Conservation (phyloP, 2,329 filamentous ascomycete species). For the Hymenoscyphus fraxineus region DNA sequence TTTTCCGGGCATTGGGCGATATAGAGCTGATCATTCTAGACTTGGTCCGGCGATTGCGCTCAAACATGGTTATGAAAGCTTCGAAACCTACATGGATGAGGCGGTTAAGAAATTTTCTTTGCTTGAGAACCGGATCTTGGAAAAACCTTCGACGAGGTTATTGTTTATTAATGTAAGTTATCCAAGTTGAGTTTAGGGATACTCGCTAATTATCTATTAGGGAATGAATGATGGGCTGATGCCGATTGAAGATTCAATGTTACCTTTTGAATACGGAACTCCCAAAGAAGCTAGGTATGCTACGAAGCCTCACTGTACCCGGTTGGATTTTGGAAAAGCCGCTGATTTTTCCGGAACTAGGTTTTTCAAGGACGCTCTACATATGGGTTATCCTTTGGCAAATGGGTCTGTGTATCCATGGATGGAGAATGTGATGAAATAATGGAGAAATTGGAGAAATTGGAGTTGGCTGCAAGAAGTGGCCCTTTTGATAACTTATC, state of each 20-base stretch:
- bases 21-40: constrained; percentile 29
- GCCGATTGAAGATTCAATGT: constrained; percentile 64
- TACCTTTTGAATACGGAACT: constrained; percentile 60
- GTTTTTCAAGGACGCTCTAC: constrained; percentile 56
- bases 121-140: constrained; percentile 54
- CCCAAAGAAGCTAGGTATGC: constrained; percentile 59
- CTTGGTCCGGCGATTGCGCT: constrained; percentile 52
- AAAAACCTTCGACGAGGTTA: constrained; percentile 52
- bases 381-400: constrained; percentile 65
- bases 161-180: constrained; percentile 56
- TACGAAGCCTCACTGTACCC: background rate
- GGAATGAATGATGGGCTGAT: constrained; percentile 62
- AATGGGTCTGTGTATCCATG: constrained; percentile 56
- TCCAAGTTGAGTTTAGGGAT: background rate
- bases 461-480: background rate
- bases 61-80: constrained; percentile 58
- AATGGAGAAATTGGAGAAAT: background rate
- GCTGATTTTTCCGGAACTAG: constrained; percentile 17
- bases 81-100: constrained; percentile 51
- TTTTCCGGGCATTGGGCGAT: background rate
- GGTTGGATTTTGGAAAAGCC: background rate
- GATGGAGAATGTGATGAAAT: constrained; percentile 51
- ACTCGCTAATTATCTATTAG: constrained; percentile 32
- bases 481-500: background rate
- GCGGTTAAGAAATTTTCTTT: constrained; percentile 61